Conservation (phyloP, 2,329 filamentous ascomycete species). For the Drechslerella coelobrocha region DNA sequence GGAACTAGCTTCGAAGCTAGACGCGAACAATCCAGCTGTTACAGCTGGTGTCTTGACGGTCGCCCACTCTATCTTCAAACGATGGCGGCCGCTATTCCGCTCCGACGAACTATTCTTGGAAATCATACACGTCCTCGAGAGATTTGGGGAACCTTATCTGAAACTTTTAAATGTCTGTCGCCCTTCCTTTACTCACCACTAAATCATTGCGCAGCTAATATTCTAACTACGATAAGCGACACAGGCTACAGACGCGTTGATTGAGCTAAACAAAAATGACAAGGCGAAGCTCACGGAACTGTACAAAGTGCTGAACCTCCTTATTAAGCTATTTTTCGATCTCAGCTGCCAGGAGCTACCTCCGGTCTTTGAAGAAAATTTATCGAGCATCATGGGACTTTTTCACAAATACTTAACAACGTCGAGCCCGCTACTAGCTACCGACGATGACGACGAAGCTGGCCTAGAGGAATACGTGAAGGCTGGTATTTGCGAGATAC, state of each 20-base stretch:
- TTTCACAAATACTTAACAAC: constrained; percentile 94
- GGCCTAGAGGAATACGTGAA: constrained; percentile 85
- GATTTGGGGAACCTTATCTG: constrained; percentile 84
- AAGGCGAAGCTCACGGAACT: constrained; percentile 76
- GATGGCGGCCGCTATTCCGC: constrained; percentile 92
- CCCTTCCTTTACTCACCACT: too few species aligned
- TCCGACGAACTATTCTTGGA: constrained; percentile 92
- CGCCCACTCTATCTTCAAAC: constrained; percentile 95
- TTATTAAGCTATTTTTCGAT: constrained; percentile 92
- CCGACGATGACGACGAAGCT: constrained; percentile 86
- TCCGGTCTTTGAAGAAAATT: constrained; percentile 89
- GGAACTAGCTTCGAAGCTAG: constrained; percentile 55
- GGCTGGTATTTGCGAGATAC: constrained; percentile 87
- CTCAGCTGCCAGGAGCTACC: constrained; percentile 97
- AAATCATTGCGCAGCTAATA: not conserved
- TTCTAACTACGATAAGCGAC: not conserved
- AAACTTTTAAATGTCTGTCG: constrained; percentile 73
- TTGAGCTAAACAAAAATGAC: constrained; percentile 77
- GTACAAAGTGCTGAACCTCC: constrained; percentile 83
- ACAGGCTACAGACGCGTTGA: constrained; percentile 63
- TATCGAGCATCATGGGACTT: constrained; percentile 75
- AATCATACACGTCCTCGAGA: constrained; percentile 91
- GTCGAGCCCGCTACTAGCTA: constrained; percentile 80
- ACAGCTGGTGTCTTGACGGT: constrained; percentile 82
- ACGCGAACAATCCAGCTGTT: constrained; percentile 71